Percentiles rank a stretch among this genome's conserved stretches.
These are phyloP conservation scores for Diophrys sp. DNA, from an alignment of 73 alveolate genomes.

Conservation along the genomic window DNA sequence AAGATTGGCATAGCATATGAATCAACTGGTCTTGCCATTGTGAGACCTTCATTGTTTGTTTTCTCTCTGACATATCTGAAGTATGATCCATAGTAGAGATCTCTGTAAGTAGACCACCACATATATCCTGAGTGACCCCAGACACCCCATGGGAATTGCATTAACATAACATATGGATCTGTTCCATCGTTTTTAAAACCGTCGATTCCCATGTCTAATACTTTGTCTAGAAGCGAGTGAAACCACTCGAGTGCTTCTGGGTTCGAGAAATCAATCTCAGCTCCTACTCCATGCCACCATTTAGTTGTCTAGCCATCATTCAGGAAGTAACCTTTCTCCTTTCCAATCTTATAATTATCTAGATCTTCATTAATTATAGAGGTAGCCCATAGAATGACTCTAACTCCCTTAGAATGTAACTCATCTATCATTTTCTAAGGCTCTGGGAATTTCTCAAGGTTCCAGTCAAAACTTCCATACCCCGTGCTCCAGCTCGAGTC, in stretches of 20 bases:
- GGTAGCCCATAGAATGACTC: not conserved
- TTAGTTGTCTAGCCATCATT: not conserved
- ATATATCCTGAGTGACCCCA: not conserved
- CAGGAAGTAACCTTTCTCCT: conserved; percentile 6
- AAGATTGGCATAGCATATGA: not conserved
- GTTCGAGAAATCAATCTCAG: not conserved
- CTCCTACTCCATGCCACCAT: conserved; percentile 14
- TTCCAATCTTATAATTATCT: not conserved
- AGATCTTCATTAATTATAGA: not conserved
- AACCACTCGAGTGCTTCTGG: conserved; percentile 4
- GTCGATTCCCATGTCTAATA: conserved; percentile 4
- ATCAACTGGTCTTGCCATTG: conserved; percentile 1
- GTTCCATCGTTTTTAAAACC: conserved; percentile 7
- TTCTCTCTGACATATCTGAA: not conserved
- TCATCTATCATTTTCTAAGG: not conserved
- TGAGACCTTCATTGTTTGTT: conserved; percentile 2
- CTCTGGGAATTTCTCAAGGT: not conserved
- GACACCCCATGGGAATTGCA: conserved; percentile 3
- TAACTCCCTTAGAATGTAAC: not conserved
- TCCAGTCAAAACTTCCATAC: not conserved
- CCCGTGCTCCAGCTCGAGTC: not conserved
- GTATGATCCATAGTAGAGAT: conserved; percentile 5
- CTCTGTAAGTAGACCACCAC: not conserved
- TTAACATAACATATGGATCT: not conserved
- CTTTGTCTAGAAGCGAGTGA: not conserved